Conservation (phyloP, 2,329 filamentous ascomycete genomes). For the Alternaria sp. region DNA sequence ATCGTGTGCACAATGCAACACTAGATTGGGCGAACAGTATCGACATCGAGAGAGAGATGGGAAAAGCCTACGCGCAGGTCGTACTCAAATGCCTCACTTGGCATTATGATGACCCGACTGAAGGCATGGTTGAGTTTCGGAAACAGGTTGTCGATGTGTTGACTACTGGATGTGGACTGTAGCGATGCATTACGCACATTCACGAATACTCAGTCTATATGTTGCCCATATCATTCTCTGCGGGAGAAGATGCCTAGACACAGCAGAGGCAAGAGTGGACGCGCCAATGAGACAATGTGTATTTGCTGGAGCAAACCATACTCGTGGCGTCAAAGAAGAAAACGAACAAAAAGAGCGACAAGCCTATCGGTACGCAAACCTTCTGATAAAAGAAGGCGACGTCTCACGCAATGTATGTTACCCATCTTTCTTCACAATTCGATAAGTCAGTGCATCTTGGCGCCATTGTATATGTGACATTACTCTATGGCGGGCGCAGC, state of each 20-base stretch:
- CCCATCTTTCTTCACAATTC: not conserved
- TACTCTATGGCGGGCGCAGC: not conserved
- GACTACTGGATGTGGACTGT: conserved; percentile 3
- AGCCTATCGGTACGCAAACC: not conserved
- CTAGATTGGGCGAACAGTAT: conserved; percentile 20
- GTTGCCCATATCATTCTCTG: not conserved
- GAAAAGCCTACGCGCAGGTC: conserved; percentile 14
- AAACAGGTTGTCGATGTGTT: conserved; percentile 20
- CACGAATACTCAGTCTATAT: not conserved
- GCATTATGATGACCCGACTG: conserved; percentile 13
- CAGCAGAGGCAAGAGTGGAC: not conserved
- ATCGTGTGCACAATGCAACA: conserved; percentile 16
- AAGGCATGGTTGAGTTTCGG: conserved; percentile 21
- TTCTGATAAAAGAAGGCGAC: not conserved
- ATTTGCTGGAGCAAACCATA: not conserved
- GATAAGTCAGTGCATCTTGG: not conserved
- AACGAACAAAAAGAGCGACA: not conserved
- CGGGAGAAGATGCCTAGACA: not conserved
- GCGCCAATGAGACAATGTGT: not conserved
- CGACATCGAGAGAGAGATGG: conserved; percentile 26
- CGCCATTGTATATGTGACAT: not conserved
- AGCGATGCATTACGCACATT: not conserved
- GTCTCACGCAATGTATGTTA: not conserved
- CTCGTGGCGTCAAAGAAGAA: not conserved
- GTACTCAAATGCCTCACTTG: conserved; percentile 24